Conservation (phyloP, 371 early-diverging fungal genomes). For the Entomophthora muscae region DNA sequence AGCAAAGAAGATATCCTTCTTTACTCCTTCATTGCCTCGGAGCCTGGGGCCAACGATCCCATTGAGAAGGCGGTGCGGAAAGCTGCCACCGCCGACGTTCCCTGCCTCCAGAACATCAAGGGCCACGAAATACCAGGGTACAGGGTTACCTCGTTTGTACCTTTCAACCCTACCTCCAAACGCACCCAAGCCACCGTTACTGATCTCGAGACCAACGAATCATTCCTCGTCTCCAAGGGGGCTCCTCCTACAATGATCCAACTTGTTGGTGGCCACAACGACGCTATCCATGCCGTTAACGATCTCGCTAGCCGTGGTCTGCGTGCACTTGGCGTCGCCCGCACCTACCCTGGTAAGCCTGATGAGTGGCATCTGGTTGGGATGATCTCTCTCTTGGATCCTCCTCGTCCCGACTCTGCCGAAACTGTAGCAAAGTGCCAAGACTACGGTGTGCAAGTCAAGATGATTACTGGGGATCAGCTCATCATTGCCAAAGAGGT, state of each 20-base stretch:
- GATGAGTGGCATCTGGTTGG: conserved; percentile 51
- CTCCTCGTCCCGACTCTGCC: conserved; percentile 50
- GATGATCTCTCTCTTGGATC: conserved; percentile 73
- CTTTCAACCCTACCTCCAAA: conserved; percentile 84
- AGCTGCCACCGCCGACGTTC: conserved; percentile 61
- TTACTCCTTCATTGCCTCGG: conserved; percentile 70
- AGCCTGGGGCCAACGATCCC: conserved; percentile 79
- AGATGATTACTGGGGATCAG: conserved; percentile 85
- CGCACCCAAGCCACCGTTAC: conserved; percentile 75
- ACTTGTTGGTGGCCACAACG: conserved; percentile 59
- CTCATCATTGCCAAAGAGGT: conserved; percentile 78
- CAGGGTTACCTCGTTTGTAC: conserved; percentile 66
- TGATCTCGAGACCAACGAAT: conserved; percentile 34
- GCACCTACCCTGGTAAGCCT: conserved; percentile 40
- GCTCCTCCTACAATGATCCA: conserved; percentile 82
- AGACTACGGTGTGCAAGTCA: conserved; percentile 56
- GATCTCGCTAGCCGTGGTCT: conserved; percentile 71
- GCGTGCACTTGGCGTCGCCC: conserved; percentile 79
- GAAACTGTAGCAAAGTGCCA: conserved; percentile 38
- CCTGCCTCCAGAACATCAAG: conserved; percentile 24
- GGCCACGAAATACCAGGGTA: conserved; percentile 60
- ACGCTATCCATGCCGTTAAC: conserved; percentile 57
- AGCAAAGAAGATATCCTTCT: conserved; percentile 66
- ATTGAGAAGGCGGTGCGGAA: conserved; percentile 75
- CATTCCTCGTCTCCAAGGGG: conserved; percentile 81